Conservation (phyloP, 2,329 filamentous ascomycete genomes). For the Capronia americana region DNA sequence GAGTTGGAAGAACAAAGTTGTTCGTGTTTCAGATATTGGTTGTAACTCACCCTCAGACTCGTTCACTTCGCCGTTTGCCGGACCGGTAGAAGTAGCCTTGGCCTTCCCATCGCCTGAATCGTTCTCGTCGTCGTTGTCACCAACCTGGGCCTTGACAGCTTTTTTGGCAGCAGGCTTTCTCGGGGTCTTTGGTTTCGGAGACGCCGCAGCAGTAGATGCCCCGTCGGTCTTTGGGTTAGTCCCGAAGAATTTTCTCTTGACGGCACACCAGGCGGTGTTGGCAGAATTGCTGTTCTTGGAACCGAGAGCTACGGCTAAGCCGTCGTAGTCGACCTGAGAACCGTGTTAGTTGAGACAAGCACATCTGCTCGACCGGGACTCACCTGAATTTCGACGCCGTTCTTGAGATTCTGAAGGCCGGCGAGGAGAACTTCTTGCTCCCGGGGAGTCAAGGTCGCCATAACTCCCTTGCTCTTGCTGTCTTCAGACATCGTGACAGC, state of each 20-base stretch:
- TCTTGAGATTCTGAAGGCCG: constrained; percentile 29
- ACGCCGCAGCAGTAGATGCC: constrained; percentile 15
- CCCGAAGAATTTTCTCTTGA: constrained; percentile 48
- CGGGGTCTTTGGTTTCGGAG: constrained; percentile 35
- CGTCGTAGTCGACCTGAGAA: constrained; percentile 45
- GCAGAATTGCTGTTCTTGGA: constrained; percentile 49
- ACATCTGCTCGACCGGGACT: constrained; percentile 2
- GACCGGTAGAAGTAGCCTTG: constrained; percentile 19
- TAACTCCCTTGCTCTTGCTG: background rate
- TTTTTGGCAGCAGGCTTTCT: constrained; percentile 23
- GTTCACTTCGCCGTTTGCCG: background rate
- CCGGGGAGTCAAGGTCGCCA: constrained; percentile 33
- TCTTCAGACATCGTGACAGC: constrained; percentile 23
- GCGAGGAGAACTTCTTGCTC: constrained; percentile 40
- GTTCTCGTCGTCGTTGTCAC: background rate
- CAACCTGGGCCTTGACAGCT: constrained; percentile 7
- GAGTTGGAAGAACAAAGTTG: background rate
- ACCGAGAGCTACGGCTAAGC: constrained; percentile 45
- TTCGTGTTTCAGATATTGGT: background rate
- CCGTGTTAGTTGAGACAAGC: background rate
- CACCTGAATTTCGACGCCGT: constrained; percentile 30
- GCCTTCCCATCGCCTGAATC: background rate
- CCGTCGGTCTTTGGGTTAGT: constrained; percentile 5
- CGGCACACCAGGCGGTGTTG: constrained; percentile 44
- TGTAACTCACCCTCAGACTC: constrained; percentile 13